Evolutionary conservation across 1,284 basidiomycete genomes (phyloP), one percentile per base, ranked within the genome.

Genomic region (Fistulinella cinereoalba): DNA sequence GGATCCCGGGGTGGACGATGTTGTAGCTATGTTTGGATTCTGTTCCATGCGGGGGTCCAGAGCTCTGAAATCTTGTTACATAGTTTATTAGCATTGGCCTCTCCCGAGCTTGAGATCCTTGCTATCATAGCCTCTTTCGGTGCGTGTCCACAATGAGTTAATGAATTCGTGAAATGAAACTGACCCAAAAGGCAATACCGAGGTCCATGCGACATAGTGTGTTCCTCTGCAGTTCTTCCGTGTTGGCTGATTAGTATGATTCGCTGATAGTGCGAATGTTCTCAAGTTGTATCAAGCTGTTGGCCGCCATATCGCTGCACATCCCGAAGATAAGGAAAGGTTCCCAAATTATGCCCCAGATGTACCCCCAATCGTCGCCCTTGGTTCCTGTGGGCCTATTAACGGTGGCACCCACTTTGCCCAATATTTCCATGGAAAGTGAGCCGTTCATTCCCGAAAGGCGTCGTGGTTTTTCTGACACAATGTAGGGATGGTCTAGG

Each of bases 1-100:
- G 19, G 86, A 89, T 63, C 87, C 88, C n/a, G 95, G 95, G 38
- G 90, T 97, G 3, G 95, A 98, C 68, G 95, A 98, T 65, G 76
- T 83, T 31, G 67, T 96, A 37, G 93, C 93, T 31, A 85, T 83
- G 68, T 71, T 63, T 31, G 50, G 3, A 37, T 56, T 37, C 25
- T 22, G 39, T 46, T 47, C 39, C 36, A 8, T 32, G 31, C 12
- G 9, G 10, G 16, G 42, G 40, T 21, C 22, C n/a, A n/a, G 46
- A 37, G 67, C 12, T 25, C 51, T 51, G 19, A 64, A 18, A 37
- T 41, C 8, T 16, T 31, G 16, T 9, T 19, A 6, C 38, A 18
- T 52, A 83, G 85, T 44, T 63, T 91, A 44, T 67, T 89, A 10
- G 86, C 87, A 0, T 66, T 90, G 21, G 76, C 86, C 15, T 87